These are phyloP conservation scores for Tulasnella sp. DNA, from an alignment of 768 basidiomycete species.

Conservation along the genomic window DNA sequence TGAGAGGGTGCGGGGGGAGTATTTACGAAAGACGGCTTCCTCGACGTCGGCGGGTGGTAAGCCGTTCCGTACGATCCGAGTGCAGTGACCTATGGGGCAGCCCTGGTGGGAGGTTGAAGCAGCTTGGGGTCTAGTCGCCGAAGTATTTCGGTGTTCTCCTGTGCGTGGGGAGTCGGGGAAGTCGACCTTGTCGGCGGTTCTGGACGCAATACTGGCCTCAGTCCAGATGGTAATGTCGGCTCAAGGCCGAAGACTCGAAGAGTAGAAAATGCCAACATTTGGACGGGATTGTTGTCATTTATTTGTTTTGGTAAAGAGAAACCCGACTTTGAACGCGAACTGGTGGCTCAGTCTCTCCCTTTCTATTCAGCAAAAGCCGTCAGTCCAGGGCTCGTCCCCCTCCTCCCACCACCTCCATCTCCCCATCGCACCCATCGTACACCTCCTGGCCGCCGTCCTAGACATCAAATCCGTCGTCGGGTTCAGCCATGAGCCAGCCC, in stretches of 20 bases:
- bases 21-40: background rate
- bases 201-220: background rate
- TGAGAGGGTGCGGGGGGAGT: background rate
- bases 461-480: background rate
- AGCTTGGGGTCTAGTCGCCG: background rate
- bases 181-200: background rate
- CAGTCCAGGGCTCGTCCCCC: background rate
- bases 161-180: conserved; percentile 4
- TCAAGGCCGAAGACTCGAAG: background rate
- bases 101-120: background rate
- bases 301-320: background rate
- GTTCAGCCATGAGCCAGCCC: conserved; percentile 29
- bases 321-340: background rate
- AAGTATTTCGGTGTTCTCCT: background rate
- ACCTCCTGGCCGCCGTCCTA: background rate
- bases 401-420: background rate
- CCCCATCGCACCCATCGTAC: background rate
- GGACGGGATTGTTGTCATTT: background rate
- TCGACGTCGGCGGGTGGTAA: background rate
- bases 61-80: background rate
- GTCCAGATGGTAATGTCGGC: background rate
- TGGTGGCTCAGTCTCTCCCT: background rate
- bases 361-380: background rate
- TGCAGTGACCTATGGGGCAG: background rate
- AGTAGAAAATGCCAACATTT: background rate